A percentile compares a stretch with the other conserved stretches of the same genome.
These are phyloP conservation scores for Sporisorium iseilematis-ciliati DNA, from an alignment of 1,284 basidiomycete species.

Conservation along the genomic window DNA sequence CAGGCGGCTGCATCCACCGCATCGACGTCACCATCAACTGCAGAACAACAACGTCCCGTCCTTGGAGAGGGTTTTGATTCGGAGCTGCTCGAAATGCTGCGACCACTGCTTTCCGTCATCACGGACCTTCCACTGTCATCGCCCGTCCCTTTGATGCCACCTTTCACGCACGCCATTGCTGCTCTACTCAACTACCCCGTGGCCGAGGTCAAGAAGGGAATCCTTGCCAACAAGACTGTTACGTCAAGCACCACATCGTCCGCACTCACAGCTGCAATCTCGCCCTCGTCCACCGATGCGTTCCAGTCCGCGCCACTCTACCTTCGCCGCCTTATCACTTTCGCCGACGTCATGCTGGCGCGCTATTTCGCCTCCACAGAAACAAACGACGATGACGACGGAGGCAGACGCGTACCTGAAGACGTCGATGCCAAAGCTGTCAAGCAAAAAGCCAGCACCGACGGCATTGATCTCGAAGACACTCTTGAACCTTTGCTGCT, in stretches of 20 bases:
- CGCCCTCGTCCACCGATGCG: slow-evolving; percentile 23
- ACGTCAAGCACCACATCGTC: not conserved
- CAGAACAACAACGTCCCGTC: slow-evolving; percentile 15
- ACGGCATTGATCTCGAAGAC: slow-evolving; percentile 58
- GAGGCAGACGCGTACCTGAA: slow-evolving; percentile 19
- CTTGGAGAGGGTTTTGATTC: slow-evolving; percentile 48
- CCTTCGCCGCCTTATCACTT: slow-evolving; percentile 27
- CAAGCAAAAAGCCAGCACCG: slow-evolving; percentile 24
- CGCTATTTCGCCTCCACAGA: slow-evolving; percentile 31
- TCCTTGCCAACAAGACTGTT: not conserved
- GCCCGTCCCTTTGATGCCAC: slow-evolving; percentile 49
- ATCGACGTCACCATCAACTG: not conserved
- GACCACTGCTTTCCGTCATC: slow-evolving; percentile 49
- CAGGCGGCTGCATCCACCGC: slow-evolving; percentile 9
- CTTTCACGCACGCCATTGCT: slow-evolving; percentile 60
- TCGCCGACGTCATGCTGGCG: slow-evolving; percentile 40
- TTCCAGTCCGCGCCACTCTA: slow-evolving; percentile 27
- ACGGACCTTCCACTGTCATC: slow-evolving; percentile 26
- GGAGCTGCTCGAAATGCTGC: slow-evolving; percentile 46
- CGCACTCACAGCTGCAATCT: slow-evolving; percentile 21
- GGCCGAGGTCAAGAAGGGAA: slow-evolving; percentile 25
- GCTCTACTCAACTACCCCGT: slow-evolving; percentile 61
- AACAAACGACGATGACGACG: slow-evolving; percentile 17
- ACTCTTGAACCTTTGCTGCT: slow-evolving; percentile 52
- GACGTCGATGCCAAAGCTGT: slow-evolving; percentile 46